A percentile compares a stretch with the other conserved stretches of the same genome.
Conservation (phyloP, 345 rosid species). For the Clausena lansium region DNA sequence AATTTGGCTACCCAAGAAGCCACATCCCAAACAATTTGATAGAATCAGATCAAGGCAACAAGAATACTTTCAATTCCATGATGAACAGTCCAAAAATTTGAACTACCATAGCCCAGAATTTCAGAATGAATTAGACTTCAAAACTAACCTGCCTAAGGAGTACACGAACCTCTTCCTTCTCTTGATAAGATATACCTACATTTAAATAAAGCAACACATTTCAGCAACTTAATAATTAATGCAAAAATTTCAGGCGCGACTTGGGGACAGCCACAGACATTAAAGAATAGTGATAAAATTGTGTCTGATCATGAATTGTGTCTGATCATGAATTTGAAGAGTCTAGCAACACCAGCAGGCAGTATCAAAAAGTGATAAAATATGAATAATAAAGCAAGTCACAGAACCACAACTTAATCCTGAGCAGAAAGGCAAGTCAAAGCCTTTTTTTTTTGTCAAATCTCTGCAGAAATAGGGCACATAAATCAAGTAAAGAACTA, state of each 20-base stretch:
- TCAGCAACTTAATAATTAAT: not conserved
- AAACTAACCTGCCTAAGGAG: conserved; percentile 79
- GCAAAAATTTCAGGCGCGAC: conserved; percentile 9
- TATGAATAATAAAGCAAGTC: not conserved
- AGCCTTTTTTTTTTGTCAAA: not conserved
- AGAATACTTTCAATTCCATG: not conserved
- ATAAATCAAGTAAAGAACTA: not conserved
- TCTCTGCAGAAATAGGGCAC: not conserved
- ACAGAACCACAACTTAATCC: not conserved
- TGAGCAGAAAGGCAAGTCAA: not conserved
- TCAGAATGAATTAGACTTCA: conserved; percentile 12
- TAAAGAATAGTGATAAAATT: no score
- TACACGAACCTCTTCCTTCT: conserved; percentile 94
- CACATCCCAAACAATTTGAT: not conserved
- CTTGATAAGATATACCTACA: conserved; percentile 77
- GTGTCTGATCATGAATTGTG: not conserved
- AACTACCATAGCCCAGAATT: not conserved
- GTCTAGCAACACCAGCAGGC: not conserved
- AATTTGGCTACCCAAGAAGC: not conserved
- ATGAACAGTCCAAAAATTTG: not conserved
- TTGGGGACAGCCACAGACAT: conserved; percentile 9
- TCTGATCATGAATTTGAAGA: not conserved
- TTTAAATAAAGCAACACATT: conserved; percentile 10
- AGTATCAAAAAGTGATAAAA: not conserved
- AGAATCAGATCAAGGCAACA: not conserved